phyloP scores from a whole-genome alignment of 2,329 filamentous ascomycete species.

The Pseudodiploospora longispora region DNA sequence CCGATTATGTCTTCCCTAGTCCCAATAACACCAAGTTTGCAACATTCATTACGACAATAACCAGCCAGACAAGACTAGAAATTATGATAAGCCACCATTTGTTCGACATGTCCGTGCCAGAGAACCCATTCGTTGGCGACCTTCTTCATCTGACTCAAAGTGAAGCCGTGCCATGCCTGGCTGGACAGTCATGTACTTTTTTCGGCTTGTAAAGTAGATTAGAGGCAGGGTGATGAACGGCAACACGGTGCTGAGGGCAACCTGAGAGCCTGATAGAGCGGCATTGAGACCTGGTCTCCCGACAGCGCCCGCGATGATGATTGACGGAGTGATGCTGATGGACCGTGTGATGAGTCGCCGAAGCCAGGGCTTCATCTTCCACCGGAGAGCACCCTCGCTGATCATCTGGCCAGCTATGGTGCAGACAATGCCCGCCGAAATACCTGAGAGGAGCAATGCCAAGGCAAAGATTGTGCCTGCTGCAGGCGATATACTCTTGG shows the following conservation, averaged over 20 bases:
- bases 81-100: constrained; percentile 54
- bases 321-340: constrained; percentile 73
- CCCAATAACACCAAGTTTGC: constrained; percentile 62
- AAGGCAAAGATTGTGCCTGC: constrained; percentile 81
- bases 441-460: constrained; percentile 69
- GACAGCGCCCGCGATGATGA: constrained; percentile 75
- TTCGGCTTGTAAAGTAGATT: constrained; percentile 75
- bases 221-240: constrained; percentile 78
- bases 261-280: constrained; percentile 69
- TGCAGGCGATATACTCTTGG: constrained; percentile 58
- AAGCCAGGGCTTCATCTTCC: constrained; percentile 69
- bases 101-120: constrained; percentile 58
- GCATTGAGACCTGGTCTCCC: constrained; percentile 61
- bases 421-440: constrained; percentile 78
- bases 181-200: constrained; percentile 69
- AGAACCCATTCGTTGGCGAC: background rate
- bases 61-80: constrained; percentile 55
- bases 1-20: constrained; percentile 11
- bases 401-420: constrained; percentile 89
- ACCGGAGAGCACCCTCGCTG: constrained; percentile 70
- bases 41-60: constrained; percentile 74
- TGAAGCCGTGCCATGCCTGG: constrained; percentile 32
- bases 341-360: constrained; percentile 68
- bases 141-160: constrained; percentile 18
- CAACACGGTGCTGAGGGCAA: constrained; percentile 68